A percentile compares a stretch with the other conserved stretches of the same genome.
phyloP scores from a whole-genome alignment of 371 early-diverging fungal genomes.

The Syncephalastrum contaminatum region DNA sequence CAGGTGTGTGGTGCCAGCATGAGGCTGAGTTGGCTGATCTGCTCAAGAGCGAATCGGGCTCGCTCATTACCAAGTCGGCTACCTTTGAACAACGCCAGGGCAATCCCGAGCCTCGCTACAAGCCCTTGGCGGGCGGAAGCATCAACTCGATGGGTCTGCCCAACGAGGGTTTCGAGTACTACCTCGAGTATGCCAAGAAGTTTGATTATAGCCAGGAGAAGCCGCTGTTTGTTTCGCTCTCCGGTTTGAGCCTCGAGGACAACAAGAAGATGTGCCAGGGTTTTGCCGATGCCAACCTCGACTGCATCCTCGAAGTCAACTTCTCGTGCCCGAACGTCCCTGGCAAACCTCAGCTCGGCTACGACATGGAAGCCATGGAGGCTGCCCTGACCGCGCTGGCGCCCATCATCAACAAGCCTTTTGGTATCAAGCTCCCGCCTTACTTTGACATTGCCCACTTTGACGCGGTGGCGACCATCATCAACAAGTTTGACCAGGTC shows the following conservation, averaged over 20 bases:
- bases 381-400: conserved; percentile 37
- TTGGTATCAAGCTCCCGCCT: conserved; percentile 54
- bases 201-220: conserved; percentile 40
- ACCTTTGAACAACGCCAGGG: conserved; percentile 42
- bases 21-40: conserved; percentile 38
- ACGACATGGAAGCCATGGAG: conserved; percentile 52
- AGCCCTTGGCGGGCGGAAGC: conserved; percentile 38
- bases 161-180: conserved; percentile 48
- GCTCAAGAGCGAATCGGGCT: conserved; percentile 43
- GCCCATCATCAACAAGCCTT: conserved; percentile 47
- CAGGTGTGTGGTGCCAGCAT: conserved; percentile 48
- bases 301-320: conserved; percentile 47
- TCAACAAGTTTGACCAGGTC: conserved; percentile 44
- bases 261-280: conserved; percentile 44
- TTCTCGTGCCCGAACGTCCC: conserved; percentile 55
- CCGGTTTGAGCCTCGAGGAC: conserved; percentile 46
- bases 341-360: conserved; percentile 50
- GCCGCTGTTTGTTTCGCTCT: conserved; percentile 49
- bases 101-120: conserved; percentile 48
- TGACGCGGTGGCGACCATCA: conserved; percentile 39
- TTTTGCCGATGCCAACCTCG: conserved; percentile 40
- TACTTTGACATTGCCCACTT: conserved; percentile 56
- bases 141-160: conserved; percentile 57
- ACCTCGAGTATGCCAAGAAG: conserved; percentile 42
- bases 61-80: conserved; percentile 51